Evolutionary conservation across 768 basidiomycete genomes (phyloP), one percentile per base, ranked within the genome.

Genomic region (Trametes meyenii): DNA sequence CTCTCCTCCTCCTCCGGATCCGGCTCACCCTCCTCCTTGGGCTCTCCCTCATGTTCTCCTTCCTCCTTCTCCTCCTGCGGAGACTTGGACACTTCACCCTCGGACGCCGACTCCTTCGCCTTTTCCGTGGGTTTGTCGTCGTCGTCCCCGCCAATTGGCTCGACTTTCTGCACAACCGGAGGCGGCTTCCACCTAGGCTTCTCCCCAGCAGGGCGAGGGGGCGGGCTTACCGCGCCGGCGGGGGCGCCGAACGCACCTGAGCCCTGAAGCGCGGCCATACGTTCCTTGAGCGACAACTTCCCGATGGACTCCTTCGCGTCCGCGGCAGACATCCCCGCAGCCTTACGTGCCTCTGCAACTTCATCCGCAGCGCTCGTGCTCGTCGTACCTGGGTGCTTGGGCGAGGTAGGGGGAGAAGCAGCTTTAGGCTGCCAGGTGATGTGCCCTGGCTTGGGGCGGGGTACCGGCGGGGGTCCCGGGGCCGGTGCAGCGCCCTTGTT

Each of bases 201-300:
- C 69, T 88, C 87, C 29, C 79, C 71, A 0, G 82, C 76, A 5
- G 88, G 86, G 59, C 85, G 83, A 1, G 89, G 83, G 8, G 85
- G 81, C 1, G 87, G 81, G 16, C 79, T 71, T n/a, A 73, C 63
- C 5, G 73, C 64, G 0, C 73, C 67, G 24, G 65, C 71, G 0
- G 71, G 70, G 1, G 77, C 81, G 16, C 91, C 91, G 69, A 96
- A 93, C 11, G 79, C 93, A 16, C 91, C 90, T 46, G 82, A 86
- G 8, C 90, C 92, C 72, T 94, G 91, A 39, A 98, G 77, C 2
- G 94, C 94, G 33, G 94, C 94, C 94, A 98, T 97, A 39, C 96
- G 85, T 61, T 97, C 96, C 77, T 88, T 95, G 66, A 98, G 75
- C 58, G 91, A 92, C 2, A 84, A 89, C 58, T 85, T 85, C 5